Evolutionary conservation across 257 asterid species (phyloP).

Genomic region (Rauvolfia tetraphylla): DNA sequence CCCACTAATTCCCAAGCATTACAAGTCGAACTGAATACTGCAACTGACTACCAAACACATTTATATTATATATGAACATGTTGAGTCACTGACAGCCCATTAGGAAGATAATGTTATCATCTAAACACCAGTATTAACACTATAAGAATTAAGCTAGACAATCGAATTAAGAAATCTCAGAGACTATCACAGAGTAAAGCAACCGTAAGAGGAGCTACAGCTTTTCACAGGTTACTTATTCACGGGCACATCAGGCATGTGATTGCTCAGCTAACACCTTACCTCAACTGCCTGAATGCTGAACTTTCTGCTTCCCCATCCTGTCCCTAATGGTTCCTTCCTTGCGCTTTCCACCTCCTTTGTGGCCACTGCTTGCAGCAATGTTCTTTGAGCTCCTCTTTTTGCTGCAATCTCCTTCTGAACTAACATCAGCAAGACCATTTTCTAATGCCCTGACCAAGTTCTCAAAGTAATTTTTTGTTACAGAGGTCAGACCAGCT

Average conservation of each 20-base stretch:
- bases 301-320: constrained; percentile 9
- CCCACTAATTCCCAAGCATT: background rate
- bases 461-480: constrained; percentile 80
- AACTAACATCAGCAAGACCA: constrained; percentile 81
- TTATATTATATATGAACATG: constrained; percentile 5
- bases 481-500: constrained; percentile 86
- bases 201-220: background rate
- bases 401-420: constrained; percentile 47
- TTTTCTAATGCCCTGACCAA: constrained; percentile 86
- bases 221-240: background rate
- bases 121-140: background rate
- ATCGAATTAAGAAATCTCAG: background rate
- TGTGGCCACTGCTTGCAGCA: constrained; percentile 57
- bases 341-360: constrained; percentile 27
- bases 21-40: background rate
- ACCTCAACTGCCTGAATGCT: background rate
- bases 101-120: constrained; percentile 4
- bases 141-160: background rate
- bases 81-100: background rate
- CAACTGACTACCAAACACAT: background rate
- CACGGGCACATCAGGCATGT: background rate
- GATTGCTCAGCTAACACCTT: background rate
- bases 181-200: background rate
- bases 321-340: background rate
- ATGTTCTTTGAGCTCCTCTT: constrained; percentile 32